Evolutionary conservation across 1,139 yeast species (phyloP).

Genomic region (Magnusiomyces magnusii): DNA sequence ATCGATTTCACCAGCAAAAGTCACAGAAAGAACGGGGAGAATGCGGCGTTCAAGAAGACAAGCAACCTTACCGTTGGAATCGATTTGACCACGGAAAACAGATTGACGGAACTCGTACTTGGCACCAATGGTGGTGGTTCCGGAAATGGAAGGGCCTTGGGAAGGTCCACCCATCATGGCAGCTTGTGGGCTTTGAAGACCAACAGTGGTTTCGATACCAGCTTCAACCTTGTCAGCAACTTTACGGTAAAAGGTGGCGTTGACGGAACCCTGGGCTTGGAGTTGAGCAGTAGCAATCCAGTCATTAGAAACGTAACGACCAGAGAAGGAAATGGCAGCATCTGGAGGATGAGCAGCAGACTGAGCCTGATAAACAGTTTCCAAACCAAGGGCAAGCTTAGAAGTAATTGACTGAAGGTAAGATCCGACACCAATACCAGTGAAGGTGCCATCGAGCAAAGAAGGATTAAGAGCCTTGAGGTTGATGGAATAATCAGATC

Average conservation of each 20-base stretch:
- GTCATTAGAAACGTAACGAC: conserved; percentile 77
- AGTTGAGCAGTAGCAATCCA: conserved; percentile 96
- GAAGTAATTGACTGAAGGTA: conserved; percentile 84
- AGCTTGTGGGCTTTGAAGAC: conserved; percentile 60
- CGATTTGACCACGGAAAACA: conserved; percentile 91
- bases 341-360: conserved; percentile 81
- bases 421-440: conserved; percentile 91
- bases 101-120: conserved; percentile 98
- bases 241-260: conserved; percentile 91
- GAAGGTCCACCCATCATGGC: conserved; percentile 52
- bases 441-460: conserved; percentile 60
- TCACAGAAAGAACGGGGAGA: conserved; percentile 80
- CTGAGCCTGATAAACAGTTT: conserved; percentile 77
- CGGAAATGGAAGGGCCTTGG: conserved; percentile 80
- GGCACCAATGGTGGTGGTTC: conserved; percentile 91
- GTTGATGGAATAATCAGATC: conserved; percentile 79
- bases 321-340: conserved; percentile 84
- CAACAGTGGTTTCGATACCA: conserved; percentile 85
- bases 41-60: conserved; percentile 91
- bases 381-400: conserved; percentile 80
- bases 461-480: conserved; percentile 90
- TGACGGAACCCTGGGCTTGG: conserved; percentile 85
- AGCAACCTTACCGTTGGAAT: conserved; percentile 83
- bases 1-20: conserved; percentile 92
- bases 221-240: conserved; percentile 93